These are phyloP conservation scores for Phytophthora agathidicida DNA, from an alignment of 352 stramenopile species.

Conservation along the genomic window DNA sequence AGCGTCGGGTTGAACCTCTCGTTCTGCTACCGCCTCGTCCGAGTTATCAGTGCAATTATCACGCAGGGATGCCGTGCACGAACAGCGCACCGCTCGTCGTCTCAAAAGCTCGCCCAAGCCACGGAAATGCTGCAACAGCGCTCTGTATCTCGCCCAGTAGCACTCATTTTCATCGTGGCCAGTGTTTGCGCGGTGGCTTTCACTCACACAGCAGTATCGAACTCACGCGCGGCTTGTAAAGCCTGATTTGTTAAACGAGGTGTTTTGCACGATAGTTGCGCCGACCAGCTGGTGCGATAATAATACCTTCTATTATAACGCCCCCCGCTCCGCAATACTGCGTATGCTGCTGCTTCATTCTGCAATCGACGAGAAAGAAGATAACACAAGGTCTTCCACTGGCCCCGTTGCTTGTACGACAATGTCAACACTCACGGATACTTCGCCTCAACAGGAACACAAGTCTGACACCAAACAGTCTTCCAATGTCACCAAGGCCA, in stretches of 20 bases:
- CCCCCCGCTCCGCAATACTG: too few relatives aligned
- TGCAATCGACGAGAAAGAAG: slow-evolving; percentile 6
- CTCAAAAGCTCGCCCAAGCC: background rate
- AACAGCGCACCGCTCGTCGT: background rate
- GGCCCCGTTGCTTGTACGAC: background rate
- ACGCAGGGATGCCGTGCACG: background rate
- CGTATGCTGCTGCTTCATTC: slow-evolving; percentile 5
- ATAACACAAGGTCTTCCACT: too few relatives aligned
- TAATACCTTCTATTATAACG: too few relatives aligned
- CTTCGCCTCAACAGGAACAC: slow-evolving; percentile 3
- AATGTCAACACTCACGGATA: background rate
- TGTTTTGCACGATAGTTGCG: too few relatives aligned
- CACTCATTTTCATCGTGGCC: slow-evolving; percentile 11
- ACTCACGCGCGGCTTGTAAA: slow-evolving; percentile 6
- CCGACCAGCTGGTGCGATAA: too few relatives aligned
- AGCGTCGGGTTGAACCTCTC: slow-evolving; percentile 39
- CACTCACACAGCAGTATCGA: slow-evolving; percentile 12
- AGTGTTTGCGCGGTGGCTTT: slow-evolving; percentile 5
- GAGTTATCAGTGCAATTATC: slow-evolving; percentile 20
- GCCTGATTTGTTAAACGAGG: too few relatives aligned
- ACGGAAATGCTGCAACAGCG: slow-evolving; percentile 3
- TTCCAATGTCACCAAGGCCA: slow-evolving; percentile 1
- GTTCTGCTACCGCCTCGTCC: slow-evolving; percentile 43
- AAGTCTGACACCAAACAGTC: background rate
- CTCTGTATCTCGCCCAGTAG: slow-evolving; percentile 9